Evolutionary conservation across 1,284 basidiomycete genomes (phyloP), one percentile per base, ranked within the genome.

Genomic region (Mycena sp.): DNA sequence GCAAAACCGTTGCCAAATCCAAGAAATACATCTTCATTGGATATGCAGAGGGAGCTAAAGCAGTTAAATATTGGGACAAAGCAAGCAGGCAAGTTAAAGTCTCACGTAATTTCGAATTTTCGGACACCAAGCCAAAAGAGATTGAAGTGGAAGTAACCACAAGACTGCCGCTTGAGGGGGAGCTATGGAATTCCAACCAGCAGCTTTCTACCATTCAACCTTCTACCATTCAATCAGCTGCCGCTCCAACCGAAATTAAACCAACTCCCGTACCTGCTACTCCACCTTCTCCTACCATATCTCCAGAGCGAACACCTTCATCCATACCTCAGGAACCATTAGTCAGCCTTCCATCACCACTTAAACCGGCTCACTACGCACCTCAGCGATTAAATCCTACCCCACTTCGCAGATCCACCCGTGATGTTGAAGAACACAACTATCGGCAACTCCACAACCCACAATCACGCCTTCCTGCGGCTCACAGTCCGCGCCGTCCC

Each of bases 41-140:
- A 55, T 55, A 49, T 49, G 41, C 41, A 6, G 53, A 55, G 19
- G 53, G 53, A 45, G 23, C 53, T 48, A 48, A 46, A 38, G 54
- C 54, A 48, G 35, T 56, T 37, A 46, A 48, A 46, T 56, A 56
- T 21, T 56, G 44, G 44, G 44, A 56, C 29, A 56, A 46, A 29
- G 35, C 54, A 48, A 46, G 38, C 45, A 49, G 46, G 37, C 56
- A 58, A 50, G 46, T 58, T 12, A 43, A 52, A 45, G 57, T 51
- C 29, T 59, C 49, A 45, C 48, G 57, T 11, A 59, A 59, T 45
- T 59, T 50, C 21, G 17, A 21, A 1, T 58, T 58, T 17, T 58
- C 56, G 30, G 56, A 58, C 1, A 51, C 28, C 12, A 14, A 50
- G 35, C 55, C 45, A 19, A 57, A 46, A 9, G 44, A 57, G 14